Percentiles rank a stretch among this genome's conserved stretches.
These are phyloP conservation scores for Colletotrichum nymphaeae DNA, from an alignment of 2,329 filamentous ascomycete genomes.

Conservation along the genomic window DNA sequence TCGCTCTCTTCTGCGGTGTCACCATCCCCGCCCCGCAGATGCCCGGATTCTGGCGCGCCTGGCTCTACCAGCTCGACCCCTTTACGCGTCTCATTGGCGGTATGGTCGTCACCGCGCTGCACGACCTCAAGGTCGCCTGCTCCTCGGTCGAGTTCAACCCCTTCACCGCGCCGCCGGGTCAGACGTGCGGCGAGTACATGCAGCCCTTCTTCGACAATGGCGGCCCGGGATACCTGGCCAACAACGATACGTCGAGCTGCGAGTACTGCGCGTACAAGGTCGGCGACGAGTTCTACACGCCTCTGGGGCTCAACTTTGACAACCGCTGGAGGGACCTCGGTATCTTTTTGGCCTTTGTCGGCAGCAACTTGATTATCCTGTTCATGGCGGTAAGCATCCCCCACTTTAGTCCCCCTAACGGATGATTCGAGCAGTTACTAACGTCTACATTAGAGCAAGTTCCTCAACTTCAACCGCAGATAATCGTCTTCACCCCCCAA, in stretches of 20 bases:
- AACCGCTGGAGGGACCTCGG: conserved; percentile 86
- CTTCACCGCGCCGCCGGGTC: conserved; percentile 74
- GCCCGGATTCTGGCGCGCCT: conserved; percentile 80
- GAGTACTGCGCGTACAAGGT: conserved; percentile 85
- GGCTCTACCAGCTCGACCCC: conserved; percentile 86
- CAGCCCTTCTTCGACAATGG: conserved; percentile 73
- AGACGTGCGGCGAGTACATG: conserved; percentile 84
- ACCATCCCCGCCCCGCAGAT: conserved; percentile 84
- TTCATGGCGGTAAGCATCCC: conserved; percentile 60
- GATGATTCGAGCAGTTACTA: no score
- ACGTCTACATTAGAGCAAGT: conserved; percentile 53
- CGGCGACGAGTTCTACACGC: conserved; percentile 83
- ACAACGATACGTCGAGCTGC: conserved; percentile 75
- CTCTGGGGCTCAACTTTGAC: conserved; percentile 73
- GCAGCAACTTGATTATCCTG: conserved; percentile 77
- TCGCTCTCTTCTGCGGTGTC: conserved; percentile 89
- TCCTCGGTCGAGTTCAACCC: conserved; percentile 69
- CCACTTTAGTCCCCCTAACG: neutral
- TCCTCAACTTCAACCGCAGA: conserved; percentile 65
- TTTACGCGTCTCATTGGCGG: conserved; percentile 86
- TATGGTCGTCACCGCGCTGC: conserved; percentile 82
- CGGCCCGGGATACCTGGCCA: conserved; percentile 78
- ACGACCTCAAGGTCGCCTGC: conserved; percentile 73
- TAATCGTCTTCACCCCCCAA: conserved; percentile 39
- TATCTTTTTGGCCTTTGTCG: conserved; percentile 81